Conservation (phyloP, 2,329 filamentous ascomycete species). For the Dactylellina haptotyla region DNA sequence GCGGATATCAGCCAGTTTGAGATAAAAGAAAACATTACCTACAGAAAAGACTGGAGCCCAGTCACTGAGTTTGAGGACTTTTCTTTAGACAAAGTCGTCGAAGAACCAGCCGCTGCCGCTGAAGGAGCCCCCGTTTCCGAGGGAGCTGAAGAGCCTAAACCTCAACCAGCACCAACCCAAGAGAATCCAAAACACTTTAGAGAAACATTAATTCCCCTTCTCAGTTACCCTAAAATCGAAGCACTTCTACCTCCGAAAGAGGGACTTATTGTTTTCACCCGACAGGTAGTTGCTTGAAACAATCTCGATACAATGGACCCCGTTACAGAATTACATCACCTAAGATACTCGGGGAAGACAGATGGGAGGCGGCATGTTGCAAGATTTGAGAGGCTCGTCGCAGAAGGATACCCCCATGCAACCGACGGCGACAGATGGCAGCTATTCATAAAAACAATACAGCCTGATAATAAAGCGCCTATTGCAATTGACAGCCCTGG, state of each 20-base stretch:
- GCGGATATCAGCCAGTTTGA: constrained; percentile 29
- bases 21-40: constrained; percentile 42
- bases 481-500: constrained; percentile 55
- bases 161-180: constrained; percentile 18
- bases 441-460: constrained; percentile 58
- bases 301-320: constrained; percentile 48
- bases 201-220: constrained; percentile 25
- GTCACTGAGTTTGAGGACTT: constrained; percentile 34
- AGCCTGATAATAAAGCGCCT: constrained; percentile 55
- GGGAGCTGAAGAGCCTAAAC: constrained; percentile 11
- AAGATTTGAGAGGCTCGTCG: constrained; percentile 57
- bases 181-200: constrained; percentile 19
- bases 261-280: constrained; percentile 36
- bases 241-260: constrained; percentile 46
- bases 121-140: constrained; percentile 3
- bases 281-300: constrained; percentile 33
- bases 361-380: constrained; percentile 57
- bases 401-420: constrained; percentile 56
- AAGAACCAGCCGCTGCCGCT: constrained; percentile 1
- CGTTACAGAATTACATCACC: constrained; percentile 55
- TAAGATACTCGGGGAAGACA: constrained; percentile 58
- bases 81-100: constrained; percentile 27
- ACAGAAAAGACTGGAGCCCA: constrained; percentile 38
- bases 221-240: constrained; percentile 50
- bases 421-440: constrained; percentile 58